Evolutionary conservation across 2,329 filamentous ascomycete species (phyloP), one percentile per base, ranked within the genome.

Genomic region (Aspergillus arachidicola): DNA sequence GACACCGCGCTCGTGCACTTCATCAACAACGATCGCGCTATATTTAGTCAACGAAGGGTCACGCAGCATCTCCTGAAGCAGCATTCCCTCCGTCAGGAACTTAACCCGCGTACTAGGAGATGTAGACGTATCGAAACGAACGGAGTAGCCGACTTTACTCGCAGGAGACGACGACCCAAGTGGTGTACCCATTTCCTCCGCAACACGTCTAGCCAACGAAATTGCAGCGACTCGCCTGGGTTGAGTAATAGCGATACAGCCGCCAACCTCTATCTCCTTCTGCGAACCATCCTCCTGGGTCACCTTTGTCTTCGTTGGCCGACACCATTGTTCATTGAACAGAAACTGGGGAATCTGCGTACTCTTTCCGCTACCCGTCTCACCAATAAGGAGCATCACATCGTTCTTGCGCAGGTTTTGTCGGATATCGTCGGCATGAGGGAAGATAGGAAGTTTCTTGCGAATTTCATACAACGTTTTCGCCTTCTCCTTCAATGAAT

Each of bases 261-360:
- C 92, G 12, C 91, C 91, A 2, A 93, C 87, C 12, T 76, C 80
- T 2, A 85, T 77, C 2, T 85, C 83, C 58, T 72, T 76, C 23
- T 64, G 63, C 9, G 64, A 68, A n/a, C 68, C 72, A 62, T 74
- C 71, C 5, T 71, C 62, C 43, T 69, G 64, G 4, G 61, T 53
- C 14, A 89, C 69, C 57, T 81, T 85, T 53, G 87, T 84, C 62
- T 78, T 86, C 62, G 83, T 83, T 41, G 83, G 85, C 59, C 82
- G 83, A 76, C 93, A 97, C 93, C 94, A 98, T 7, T 87, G 79
- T 72, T 97, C 91, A 30, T 84, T 81, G 53, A 90, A 86, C 9
- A 99, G 81, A 66, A 97, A 97, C 73, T 98, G 95, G 0, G 95
- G 94, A 0, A 97, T 89, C 78, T 99, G 95, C 0, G 95, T 99